phyloP scores from a whole-genome alignment of 257 asterid species.

The Echites panduratus region DNA sequence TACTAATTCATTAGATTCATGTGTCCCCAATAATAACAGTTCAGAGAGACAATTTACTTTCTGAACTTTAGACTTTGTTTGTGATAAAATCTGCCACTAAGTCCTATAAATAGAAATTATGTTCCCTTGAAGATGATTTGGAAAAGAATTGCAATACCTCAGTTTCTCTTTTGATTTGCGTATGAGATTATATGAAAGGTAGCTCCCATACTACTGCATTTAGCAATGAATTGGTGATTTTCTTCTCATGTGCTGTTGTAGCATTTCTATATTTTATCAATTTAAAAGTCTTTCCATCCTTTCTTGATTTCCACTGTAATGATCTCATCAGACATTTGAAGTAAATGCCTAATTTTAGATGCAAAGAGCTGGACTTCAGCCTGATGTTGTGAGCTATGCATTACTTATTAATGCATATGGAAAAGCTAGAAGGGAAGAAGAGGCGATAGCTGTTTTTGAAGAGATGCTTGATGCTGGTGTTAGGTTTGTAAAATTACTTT shows the following conservation, averaged over 20 bases:
- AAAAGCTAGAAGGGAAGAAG: conserved; percentile 98
- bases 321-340: conserved; percentile 19
- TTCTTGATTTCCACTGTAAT: conserved; percentile 14
- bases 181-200: too few relatives aligned
- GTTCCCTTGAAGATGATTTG: not conserved
- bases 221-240: not conserved
- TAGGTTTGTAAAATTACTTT: conserved; percentile 42
- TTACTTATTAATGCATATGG: conserved; percentile 83
- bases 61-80: not conserved
- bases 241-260: not conserved
- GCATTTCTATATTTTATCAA: not conserved
- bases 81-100: not conserved
- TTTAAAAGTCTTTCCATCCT: not conserved
- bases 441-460: conserved; percentile 93
- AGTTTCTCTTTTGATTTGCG: not conserved
- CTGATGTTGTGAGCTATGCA: conserved; percentile 95
- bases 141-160: not conserved
- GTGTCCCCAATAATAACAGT: not conserved
- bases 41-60: not conserved
- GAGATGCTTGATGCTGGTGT: conserved; percentile 99
- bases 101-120: not conserved
- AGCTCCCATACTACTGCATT: too few relatives aligned
- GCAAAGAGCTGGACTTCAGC: conserved; percentile 70
- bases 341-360: conserved; percentile 42
- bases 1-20: not conserved